These are phyloP conservation scores for Nannochloropsis granulata DNA, from an alignment of 108 stramenopile species.

Conservation along the genomic window DNA sequence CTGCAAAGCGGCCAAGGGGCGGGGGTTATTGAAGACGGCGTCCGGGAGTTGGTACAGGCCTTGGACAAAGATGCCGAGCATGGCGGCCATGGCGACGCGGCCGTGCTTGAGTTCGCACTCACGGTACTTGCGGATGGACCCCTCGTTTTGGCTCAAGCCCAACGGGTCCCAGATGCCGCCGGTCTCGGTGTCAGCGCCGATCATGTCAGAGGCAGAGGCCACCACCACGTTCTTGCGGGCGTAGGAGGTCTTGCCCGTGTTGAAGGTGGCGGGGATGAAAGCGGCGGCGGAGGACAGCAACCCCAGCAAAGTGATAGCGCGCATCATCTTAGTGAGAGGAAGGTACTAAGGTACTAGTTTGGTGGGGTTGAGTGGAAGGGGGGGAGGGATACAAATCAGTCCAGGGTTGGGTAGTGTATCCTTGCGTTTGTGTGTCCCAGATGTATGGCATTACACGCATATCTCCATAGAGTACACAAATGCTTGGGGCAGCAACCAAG, in stretches of 20 bases:
- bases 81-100: not conserved
- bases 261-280: not conserved
- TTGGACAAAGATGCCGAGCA: conserved; percentile 55
- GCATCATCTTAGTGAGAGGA: not conserved
- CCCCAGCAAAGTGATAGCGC: not conserved
- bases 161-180: not conserved
- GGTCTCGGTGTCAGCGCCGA: not conserved
- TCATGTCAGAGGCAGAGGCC: not conserved
- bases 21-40: conserved; percentile 31
- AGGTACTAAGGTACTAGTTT: not conserved
- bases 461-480: no score
- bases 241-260: not conserved
- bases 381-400: no score
- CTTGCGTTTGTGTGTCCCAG: no score
- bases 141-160: not conserved
- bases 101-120: not conserved
- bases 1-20: conserved; percentile 9
- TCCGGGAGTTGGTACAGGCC: conserved; percentile 45
- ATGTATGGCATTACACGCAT: no score
- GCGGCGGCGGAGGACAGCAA: not conserved
- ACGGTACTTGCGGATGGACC: not conserved
- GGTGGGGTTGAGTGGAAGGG: no score
- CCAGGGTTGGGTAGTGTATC: no score
- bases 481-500: no score
- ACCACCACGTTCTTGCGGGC: not conserved